A percentile compares a stretch with the other conserved stretches of the same genome.
These are phyloP conservation scores for Metahyphopichia silvanorum DNA, from an alignment of 805 yeast genomes.

Conservation along the genomic window DNA sequence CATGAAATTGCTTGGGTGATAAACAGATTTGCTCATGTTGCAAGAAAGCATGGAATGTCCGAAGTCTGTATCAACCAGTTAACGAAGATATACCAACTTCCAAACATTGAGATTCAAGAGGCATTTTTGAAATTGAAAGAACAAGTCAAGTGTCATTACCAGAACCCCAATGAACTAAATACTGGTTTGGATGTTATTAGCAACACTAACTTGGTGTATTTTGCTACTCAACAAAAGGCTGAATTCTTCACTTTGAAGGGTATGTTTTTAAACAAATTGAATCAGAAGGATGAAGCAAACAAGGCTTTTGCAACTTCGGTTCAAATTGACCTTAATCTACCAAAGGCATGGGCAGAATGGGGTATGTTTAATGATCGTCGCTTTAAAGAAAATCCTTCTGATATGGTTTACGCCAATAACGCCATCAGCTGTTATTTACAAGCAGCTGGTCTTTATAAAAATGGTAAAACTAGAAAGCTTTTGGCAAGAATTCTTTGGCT, in stretches of 20 bases:
- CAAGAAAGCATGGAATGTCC: constrained; percentile 93
- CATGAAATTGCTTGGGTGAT: constrained; percentile 99
- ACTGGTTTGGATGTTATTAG: constrained; percentile 97
- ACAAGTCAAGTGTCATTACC: constrained; percentile 97
- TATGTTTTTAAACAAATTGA: constrained; percentile 90
- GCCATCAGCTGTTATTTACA: constrained; percentile 95
- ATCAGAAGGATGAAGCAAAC: constrained; percentile 91
- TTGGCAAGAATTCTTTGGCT: constrained; percentile 92
- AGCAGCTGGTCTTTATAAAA: constrained; percentile 95
- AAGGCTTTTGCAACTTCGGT: constrained; percentile 98
- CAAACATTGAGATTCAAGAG: constrained; percentile 97
- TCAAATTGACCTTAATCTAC: constrained; percentile 87
- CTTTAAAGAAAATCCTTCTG: constrained; percentile 77
- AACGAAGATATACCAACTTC: constrained; percentile 90
- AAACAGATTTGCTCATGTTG: constrained; percentile 97
- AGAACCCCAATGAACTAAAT: constrained; percentile 82
- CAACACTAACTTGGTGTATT: constrained; percentile 91
- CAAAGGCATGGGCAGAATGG: constrained; percentile 99
- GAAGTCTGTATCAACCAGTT: constrained; percentile 93
- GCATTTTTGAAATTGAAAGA: constrained; percentile 94
- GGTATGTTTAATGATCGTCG: constrained; percentile 91
- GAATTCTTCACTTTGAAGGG: constrained; percentile 97
- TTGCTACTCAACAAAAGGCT: constrained; percentile 97
- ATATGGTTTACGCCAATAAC: constrained; percentile 81
- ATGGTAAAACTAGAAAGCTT: constrained; percentile 82